These are phyloP conservation scores for Wakefieldia striispora DNA, from an alignment of 768 basidiomycete genomes.

Conservation along the genomic window DNA sequence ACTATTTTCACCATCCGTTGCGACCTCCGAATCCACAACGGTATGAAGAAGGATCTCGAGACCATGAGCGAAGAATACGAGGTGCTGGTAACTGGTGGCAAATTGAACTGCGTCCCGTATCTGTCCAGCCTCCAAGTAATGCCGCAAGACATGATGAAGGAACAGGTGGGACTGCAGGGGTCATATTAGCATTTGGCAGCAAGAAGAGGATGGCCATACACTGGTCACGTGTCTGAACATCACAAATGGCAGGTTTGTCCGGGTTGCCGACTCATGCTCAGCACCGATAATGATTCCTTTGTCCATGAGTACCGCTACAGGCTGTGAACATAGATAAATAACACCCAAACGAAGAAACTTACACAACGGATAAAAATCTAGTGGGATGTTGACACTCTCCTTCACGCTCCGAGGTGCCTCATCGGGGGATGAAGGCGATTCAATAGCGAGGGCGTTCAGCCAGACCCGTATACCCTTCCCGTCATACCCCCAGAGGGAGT, in stretches of 20 bases:
- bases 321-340: background rate
- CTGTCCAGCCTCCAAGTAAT: constrained; percentile 64
- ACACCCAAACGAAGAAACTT: constrained; percentile 21
- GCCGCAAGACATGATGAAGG: constrained; percentile 85
- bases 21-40: constrained; percentile 83
- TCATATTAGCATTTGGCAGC: background rate
- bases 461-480: constrained; percentile 87
- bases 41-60: constrained; percentile 93
- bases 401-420: constrained; percentile 55
- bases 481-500: constrained; percentile 97
- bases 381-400: constrained; percentile 88
- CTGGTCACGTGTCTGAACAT: constrained; percentile 91
- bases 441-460: constrained; percentile 93
- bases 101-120: constrained; percentile 80
- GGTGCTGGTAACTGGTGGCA: constrained; percentile 80
- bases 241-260: constrained; percentile 78
- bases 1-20: constrained; percentile 30
- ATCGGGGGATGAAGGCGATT: constrained; percentile 47
- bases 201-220: constrained; percentile 39
- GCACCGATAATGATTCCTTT: constrained; percentile 98
- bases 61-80: constrained; percentile 92
- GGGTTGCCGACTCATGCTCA: constrained; percentile 80
- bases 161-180: constrained; percentile 83
- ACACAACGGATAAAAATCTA: constrained; percentile 98
- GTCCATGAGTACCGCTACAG: constrained; percentile 92